Conservation (phyloP, 176 grass and related monocot species). For the Otatea glauca region DNA sequence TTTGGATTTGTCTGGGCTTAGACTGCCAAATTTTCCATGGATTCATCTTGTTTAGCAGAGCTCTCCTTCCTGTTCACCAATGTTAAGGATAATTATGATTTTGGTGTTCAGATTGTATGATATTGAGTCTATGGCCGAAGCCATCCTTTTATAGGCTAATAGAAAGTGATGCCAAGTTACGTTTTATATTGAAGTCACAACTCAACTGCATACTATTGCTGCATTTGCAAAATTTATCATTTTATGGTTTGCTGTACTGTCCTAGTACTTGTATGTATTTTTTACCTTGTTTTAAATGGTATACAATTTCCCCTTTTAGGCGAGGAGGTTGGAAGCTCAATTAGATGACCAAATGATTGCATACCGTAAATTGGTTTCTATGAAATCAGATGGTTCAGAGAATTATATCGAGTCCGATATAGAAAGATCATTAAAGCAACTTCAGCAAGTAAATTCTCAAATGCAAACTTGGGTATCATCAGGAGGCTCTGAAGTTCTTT, state of each 20-base stretch:
- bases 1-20: background rate
- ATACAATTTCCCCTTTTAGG: slow-evolving; percentile 47
- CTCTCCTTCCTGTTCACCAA: background rate
- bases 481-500: slow-evolving; percentile 94
- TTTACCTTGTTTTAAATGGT: slow-evolving; percentile 3
- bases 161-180: background rate
- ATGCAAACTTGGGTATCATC: slow-evolving; percentile 96
- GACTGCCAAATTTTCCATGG: background rate
- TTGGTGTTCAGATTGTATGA: background rate
- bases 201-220: background rate
- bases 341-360: slow-evolving; percentile 90
- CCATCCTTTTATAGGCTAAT: background rate
- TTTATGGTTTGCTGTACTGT: background rate
- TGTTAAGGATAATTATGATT: background rate
- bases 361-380: slow-evolving; percentile 85
- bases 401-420: slow-evolving; percentile 78
- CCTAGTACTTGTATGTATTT: background rate
- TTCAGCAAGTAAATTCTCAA: slow-evolving; percentile 94
- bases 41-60: slow-evolving; percentile 1
- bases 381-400: slow-evolving; percentile 90
- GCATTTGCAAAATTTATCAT: background rate
- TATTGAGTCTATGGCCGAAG: background rate
- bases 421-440: slow-evolving; percentile 87
- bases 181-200: background rate
- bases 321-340: slow-evolving; percentile 90